Evolutionary conservation across 2,329 filamentous ascomycete species (phyloP), one percentile per base, ranked within the genome.

Genomic region (Ophiocordyceps sinensis): DNA sequence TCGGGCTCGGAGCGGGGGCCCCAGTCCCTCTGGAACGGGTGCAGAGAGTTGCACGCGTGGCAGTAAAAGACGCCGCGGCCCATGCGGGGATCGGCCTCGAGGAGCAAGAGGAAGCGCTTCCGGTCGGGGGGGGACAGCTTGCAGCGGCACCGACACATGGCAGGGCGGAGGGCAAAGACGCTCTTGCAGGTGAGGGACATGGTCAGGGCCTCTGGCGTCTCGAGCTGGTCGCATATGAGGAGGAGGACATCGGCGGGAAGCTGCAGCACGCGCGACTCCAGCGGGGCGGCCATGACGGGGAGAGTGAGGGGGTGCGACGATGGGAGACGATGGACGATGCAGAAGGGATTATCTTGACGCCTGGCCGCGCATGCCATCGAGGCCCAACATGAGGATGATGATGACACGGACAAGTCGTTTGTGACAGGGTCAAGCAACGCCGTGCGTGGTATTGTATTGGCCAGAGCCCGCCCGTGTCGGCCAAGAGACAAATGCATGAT

Each of bases 161-260:
- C 11, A 7, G 44, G 37, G 36, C 41, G 38, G 8, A 48, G 35
- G 2, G 39, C 32, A 36, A 45, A 47, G 1, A 44, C 32, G 34
- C 41, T 41, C 28, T 42, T 40, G 38, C 47, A 49, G 30, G 47
- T 30, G 31, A 50, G 45, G 4, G 47, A 44, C 13, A 51, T 40
- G 32, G 42, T 38, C n/a, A 48, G 44, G 4, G 43, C 6, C 23
- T 42, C 37, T 13, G 48, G 36, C 9, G 39, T 39, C 13, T 49
- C 45, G 21, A 51, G 43, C 17, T 50, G 41, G 39, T 51, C 49
- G 31, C 38, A 43, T 15, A 51, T 41, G 7, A 49, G 39, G 39
- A 46, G 41, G 21, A 51, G 23, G 12, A 50, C 37, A 21, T 51
- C 49, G 19, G 48, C 35, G n/a, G 49, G 48, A 23, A 49, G 42